Base-by-base conservation (phyloP, 345 rosid species). In the Salix arbutifolia region DNA sequence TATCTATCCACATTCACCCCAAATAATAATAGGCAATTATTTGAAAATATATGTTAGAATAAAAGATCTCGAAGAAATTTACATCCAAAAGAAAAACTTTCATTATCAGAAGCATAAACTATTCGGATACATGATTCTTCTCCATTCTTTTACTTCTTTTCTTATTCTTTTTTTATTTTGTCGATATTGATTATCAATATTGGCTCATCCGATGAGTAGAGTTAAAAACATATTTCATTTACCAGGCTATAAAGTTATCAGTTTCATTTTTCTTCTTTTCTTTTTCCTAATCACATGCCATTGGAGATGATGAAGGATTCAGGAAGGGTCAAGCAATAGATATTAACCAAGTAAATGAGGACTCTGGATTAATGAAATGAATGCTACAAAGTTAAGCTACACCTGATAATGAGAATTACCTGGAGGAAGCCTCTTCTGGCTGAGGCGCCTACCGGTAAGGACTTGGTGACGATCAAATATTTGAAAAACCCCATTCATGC, bases 401-500 rank as follows among this genome's bases (percentile, higher is more conserved):
- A 66, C 4, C 13, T 6, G 21, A 52, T 9, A 2, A 23, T 35
- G 66, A 68, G 44, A 81, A 84, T 76, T 83, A 88, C 97, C 96
- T 81, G 91, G 84, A 84, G 92, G 90, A 84, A 90, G 90, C 82
- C 84, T 89, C 84, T 83, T 85, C 44, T 85, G 87, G 82, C 69
- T 81, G 62, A 68, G 69, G 71, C 91, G 89, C 82, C 91, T 85
- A 17, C 89, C 79, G 10, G 87, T 78, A 23, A 91, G 75, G 80
- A 85, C 76, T 38, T 86, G 91, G 65, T 87, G 90, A 60, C 95
- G 92, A 85, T 93, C 97, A 77, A 95, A 93, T 82, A 95, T 78
- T 83, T 95, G 97, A 80, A 95, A 89, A 79, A 93, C 84, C 74
- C 97, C 98, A 46, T 89, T 91, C 98, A 95, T 95, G 86, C 99